These are phyloP conservation scores for Chaetomium sp. DNA, from an alignment of 2,329 filamentous ascomycete species.

Conservation along the genomic window DNA sequence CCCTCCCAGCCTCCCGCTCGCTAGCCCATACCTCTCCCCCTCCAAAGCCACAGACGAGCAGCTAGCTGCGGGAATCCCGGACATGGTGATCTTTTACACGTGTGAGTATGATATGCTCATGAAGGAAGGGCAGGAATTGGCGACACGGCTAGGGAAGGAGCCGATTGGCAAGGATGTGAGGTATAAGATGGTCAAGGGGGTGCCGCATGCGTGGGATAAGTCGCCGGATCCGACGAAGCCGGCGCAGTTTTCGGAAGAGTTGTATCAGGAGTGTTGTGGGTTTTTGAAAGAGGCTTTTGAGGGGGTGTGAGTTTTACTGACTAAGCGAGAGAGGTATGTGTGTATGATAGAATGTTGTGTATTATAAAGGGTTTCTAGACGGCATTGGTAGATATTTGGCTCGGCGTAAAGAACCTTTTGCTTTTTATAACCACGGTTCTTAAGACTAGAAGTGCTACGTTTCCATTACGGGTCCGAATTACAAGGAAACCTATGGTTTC, in stretches of 20 bases:
- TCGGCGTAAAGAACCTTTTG: no score
- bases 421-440: no score
- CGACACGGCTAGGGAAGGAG: slow-evolving; percentile 44
- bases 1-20: slow-evolving; percentile 42
- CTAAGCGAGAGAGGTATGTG: no score
- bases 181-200: slow-evolving; percentile 52
- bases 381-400: no score
- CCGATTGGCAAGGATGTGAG: slow-evolving; percentile 49
- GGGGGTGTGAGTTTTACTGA: not conserved
- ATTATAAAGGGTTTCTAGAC: no score
- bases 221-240: slow-evolving; percentile 53
- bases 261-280: slow-evolving; percentile 49
- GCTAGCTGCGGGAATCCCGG: slow-evolving; percentile 41
- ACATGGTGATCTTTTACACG: slow-evolving; percentile 51
- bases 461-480: no score
- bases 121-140: slow-evolving; percentile 54
- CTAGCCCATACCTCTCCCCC: slow-evolving; percentile 52
- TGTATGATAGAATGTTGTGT: no score
- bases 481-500: no score
- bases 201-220: slow-evolving; percentile 62
- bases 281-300: slow-evolving; percentile 42
- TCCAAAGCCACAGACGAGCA: slow-evolving; percentile 48
- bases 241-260: slow-evolving; percentile 42
- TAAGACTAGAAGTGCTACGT: no score
- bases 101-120: slow-evolving; percentile 63